Evolutionary conservation across 306 rosid species (phyloP), one percentile per base, ranked within the genome.

Genomic region (Macrotyloma uniflorum): DNA sequence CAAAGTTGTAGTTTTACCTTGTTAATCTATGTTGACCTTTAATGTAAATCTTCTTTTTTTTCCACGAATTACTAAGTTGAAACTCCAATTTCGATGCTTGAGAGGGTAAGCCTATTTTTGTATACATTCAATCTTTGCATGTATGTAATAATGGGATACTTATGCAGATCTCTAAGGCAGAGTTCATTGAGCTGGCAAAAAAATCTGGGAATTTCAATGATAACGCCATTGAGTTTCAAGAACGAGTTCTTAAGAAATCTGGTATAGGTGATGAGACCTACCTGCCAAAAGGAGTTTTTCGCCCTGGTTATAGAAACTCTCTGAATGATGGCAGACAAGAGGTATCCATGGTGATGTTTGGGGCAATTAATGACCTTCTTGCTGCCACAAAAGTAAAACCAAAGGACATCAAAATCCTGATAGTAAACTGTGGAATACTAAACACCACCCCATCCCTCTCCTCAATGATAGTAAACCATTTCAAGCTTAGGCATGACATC

Each of bases 231-330:
- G 84, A 85, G 47, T 87, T 84, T 80, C 86, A 91, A 63, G 81
- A 69, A 57, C 46, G 81, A 53, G 87, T 78, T 40, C 93, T 89
- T 16, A 67, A 89, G 62, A 84, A 82, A 58, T 88, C 90, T 2
- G 92, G 97, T 18, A 83, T 88, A 28, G 94, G 92, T 12, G 82
- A 89, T 5, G 82, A 88, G 70, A 88, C 86, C 16, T 91, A 88
- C 85, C 13, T 86, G 40, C 91, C 94, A 4, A 79, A 83, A 38
- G 54, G 61, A 38, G 86, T 89, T 26, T 88, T 89, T 69, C 64
- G 77, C 19, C 88, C 84, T 0, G 83, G 74, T 19, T 38, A 78
- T 70, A 69, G 40, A 72, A 40, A 77, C 72, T 75, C 81, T 0
- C 76, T 91, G 8, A 83, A 70, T 0, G 91, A 83, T 15, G 91